Conservation (phyloP, 345 rosid genomes). For the Aquilaria yunnanensis region DNA sequence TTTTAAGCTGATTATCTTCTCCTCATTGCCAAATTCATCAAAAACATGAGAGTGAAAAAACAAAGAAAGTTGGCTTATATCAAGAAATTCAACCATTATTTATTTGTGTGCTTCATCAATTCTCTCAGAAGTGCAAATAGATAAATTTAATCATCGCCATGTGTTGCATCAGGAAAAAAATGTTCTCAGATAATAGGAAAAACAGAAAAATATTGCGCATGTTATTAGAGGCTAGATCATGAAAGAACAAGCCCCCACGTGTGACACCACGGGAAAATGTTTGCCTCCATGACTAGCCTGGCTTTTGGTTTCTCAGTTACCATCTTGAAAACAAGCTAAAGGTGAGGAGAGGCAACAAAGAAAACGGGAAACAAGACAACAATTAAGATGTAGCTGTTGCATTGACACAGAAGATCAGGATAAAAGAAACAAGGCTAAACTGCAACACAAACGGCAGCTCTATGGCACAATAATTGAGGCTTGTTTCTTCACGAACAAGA, state of each 20-base stretch:
- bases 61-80: conserved; percentile 42
- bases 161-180: too few species aligned
- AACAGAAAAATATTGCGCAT: conserved; percentile 11
- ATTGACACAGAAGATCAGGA: conserved; percentile 47
- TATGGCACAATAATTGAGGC: conserved; percentile 64
- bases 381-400: conserved; percentile 33
- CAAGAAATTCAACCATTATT: conserved; percentile 71
- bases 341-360: conserved; percentile 36
- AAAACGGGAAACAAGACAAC: not conserved
- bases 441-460: conserved; percentile 53
- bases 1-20: conserved; percentile 43
- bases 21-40: conserved; percentile 35
- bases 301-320: conserved; percentile 12
- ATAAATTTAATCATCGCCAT: conserved; percentile 44
- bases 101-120: conserved; percentile 45
- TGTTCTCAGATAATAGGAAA: not conserved
- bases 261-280: conserved; percentile 26
- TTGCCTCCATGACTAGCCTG: conserved; percentile 52
- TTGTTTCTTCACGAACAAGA: conserved; percentile 23
- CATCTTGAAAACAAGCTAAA: conserved; percentile 38
- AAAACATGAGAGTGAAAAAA: fast-evolving
- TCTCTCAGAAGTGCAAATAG: conserved; percentile 83
- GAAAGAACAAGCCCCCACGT: conserved; percentile 37
- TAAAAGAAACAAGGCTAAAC: conserved; percentile 23
- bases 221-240: conserved; percentile 41